Percentiles rank a stretch among this genome's conserved stretches.
Evolutionary conservation across 1,139 yeast genomes (phyloP).

Genomic region (Zygoascus meyerae): DNA sequence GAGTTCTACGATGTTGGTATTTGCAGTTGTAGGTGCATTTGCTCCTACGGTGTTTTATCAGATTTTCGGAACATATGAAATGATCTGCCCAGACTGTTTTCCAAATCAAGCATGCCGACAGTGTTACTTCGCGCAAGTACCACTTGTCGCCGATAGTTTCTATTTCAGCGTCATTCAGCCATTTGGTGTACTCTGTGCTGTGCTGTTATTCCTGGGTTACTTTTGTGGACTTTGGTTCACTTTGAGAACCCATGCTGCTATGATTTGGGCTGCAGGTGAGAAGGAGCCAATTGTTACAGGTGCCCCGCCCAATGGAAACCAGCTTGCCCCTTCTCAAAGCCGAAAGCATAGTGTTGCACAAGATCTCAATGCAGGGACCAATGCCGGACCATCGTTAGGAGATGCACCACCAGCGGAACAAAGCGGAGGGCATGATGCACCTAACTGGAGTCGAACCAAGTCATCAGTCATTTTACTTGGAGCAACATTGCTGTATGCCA

Average conservation of each 20-base stretch:
- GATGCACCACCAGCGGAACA: constrained; percentile 11
- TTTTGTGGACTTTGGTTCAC: constrained; percentile 91
- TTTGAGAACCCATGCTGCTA: constrained; percentile 89
- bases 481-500: constrained; percentile 83
- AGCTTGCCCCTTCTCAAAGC: background rate
- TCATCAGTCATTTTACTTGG: constrained; percentile 78
- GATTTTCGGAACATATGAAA: constrained; percentile 82
- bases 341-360: constrained; percentile 18
- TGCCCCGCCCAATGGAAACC: background rate
- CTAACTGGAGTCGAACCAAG: constrained; percentile 89
- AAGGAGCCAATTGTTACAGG: constrained; percentile 8
- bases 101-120: constrained; percentile 45
- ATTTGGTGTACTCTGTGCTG: constrained; percentile 73
- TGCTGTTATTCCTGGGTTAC: constrained; percentile 76
- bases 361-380: constrained; percentile 5
- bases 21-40: constrained; percentile 86
- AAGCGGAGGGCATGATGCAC: constrained; percentile 86
- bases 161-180: constrained; percentile 69
- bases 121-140: constrained; percentile 78
- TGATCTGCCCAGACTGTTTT: constrained; percentile 55
- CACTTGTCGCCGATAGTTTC: constrained; percentile 54
- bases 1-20: constrained; percentile 88
- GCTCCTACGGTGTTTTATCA: constrained; percentile 90
- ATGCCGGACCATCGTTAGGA: background rate
- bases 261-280: constrained; percentile 69